These are phyloP conservation scores for Xylona heveae DNA, from an alignment of 495 filamentous ascomycete genomes.

Conservation along the genomic window DNA sequence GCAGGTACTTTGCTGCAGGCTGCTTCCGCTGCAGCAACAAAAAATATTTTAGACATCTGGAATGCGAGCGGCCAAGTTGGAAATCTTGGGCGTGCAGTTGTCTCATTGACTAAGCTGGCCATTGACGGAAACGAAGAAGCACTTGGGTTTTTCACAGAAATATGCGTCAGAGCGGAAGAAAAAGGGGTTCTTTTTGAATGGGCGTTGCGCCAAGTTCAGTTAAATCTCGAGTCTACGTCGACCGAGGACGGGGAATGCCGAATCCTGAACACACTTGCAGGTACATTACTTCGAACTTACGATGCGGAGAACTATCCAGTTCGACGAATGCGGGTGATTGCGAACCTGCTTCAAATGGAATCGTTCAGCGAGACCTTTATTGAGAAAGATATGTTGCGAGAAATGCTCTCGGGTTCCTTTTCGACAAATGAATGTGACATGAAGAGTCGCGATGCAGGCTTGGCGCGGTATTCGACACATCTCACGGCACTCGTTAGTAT, in stretches of 20 bases:
- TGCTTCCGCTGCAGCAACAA: slow-evolving; percentile 9
- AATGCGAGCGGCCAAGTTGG: slow-evolving; percentile 5
- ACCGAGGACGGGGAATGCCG: slow-evolving; percentile 15
- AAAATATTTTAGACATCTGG: slow-evolving; percentile 11
- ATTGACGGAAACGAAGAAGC: slow-evolving; percentile 7
- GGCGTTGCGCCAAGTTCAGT: slow-evolving; percentile 22
- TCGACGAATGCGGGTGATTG: slow-evolving; percentile 23
- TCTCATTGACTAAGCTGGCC: slow-evolving; percentile 22
- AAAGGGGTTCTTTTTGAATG: slow-evolving; percentile 32
- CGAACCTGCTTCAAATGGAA: slow-evolving; percentile 19
- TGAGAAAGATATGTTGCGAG: no score
- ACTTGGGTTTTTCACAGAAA: neutral
- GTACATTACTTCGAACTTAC: slow-evolving; percentile 23
- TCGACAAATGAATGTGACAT: no score
- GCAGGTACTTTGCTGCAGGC: slow-evolving; percentile 19
- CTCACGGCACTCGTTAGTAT: slow-evolving; percentile 22
- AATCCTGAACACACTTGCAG: slow-evolving; percentile 18
- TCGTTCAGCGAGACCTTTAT: no score
- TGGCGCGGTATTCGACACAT: slow-evolving; percentile 31
- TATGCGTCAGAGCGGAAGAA: slow-evolving; percentile 9
- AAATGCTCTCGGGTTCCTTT: no score
- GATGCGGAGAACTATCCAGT: slow-evolving; percentile 17
- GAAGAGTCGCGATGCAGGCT: slow-evolving; percentile 31
- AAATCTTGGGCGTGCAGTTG: slow-evolving; percentile 25
- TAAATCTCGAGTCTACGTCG: slow-evolving; percentile 11